Conservation (phyloP, 495 filamentous ascomycete species). For the Podospora australis region DNA sequence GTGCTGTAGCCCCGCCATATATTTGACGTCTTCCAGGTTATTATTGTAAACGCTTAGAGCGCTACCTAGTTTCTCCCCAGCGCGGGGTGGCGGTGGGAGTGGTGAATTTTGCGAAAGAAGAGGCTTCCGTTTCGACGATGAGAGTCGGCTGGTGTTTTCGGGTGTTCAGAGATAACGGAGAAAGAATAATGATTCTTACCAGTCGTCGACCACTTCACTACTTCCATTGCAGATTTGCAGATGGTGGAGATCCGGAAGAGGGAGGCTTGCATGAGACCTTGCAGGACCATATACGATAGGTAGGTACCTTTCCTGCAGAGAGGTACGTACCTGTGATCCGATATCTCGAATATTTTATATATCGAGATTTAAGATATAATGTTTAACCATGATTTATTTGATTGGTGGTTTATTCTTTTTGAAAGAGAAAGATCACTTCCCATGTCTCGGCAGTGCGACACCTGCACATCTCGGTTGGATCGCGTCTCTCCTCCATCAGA, state of each 20-base stretch:
- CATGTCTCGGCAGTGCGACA: neutral
- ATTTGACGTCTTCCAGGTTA: too few species aligned
- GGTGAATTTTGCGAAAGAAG: too few species aligned
- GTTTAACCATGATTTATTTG: neutral
- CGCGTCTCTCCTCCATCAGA: conserved; percentile 9
- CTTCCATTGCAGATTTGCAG: neutral
- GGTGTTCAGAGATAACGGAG: neutral
- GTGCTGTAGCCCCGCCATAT: too few species aligned
- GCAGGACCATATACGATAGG: neutral
- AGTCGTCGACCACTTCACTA: neutral
- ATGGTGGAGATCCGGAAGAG: neutral
- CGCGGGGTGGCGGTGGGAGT: too few species aligned
- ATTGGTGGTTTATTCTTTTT: neutral
- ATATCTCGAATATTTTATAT: neutral
- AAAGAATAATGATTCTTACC: neutral
- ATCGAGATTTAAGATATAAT: neutral
- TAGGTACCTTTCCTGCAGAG: neutral
- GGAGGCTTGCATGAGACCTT: neutral
- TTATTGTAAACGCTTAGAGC: too few species aligned
- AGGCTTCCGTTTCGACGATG: neutral
- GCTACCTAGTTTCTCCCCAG: too few species aligned
- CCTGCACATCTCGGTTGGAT: conserved; percentile 17
- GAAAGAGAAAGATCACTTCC: conserved; percentile 7
- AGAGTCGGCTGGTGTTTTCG: neutral
- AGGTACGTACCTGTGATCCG: neutral